Base-by-base conservation (phyloP, 2,329 filamentous ascomycete species). In the Bipolaris bicolor region DNA sequence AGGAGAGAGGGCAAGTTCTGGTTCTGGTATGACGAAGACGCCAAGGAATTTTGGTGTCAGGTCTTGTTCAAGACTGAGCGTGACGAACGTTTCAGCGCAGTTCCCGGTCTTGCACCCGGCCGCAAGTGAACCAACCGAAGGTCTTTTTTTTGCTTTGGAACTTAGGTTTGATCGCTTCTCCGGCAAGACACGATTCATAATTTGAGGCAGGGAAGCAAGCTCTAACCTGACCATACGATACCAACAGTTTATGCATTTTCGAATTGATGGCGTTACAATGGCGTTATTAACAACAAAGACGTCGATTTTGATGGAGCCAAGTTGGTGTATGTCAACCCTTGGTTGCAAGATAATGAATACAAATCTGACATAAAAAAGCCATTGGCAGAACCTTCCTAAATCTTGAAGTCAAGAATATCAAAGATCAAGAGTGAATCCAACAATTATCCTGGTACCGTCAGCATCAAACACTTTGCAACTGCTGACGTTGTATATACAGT, bases 21-120 rank as follows among this genome's bases (percentile, higher is more conserved):
- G 85, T 90, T 87, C 52, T 98, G 93, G 88, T 99, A 93, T 83
- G 95, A 99, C 78, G 88, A 90, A 59, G 95, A 99, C 76, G 88
- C 89, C 62, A 97, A 96, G 83, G 94, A 98, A 81, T 99, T 96
- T 75, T 98, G 92, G 91, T 86, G 97, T 39, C 95, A 98, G 82
- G 85, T 99, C 64, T 90, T 98, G 83, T 99, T 98, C 80, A 95
- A 97, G 86, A 98, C 95, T 37, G 95, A 99, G 82, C 87, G 95
- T 63, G 95, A 98, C 79, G 94, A 97, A 83, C 84, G 92, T 59
- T 98, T 87, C 68, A 86, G 82, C 68, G 86, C 85, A 67, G 87
- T 89, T 41, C 87, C 87, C 34, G 87, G 87, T 55, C 75, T 89
- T 72, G 86, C 85, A 13, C 83, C 85, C 47, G 75, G 72, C 10